Evolutionary conservation across 306 rosid species (phyloP), one percentile per base, ranked within the genome.

Genomic region (Sicyos edulis): DNA sequence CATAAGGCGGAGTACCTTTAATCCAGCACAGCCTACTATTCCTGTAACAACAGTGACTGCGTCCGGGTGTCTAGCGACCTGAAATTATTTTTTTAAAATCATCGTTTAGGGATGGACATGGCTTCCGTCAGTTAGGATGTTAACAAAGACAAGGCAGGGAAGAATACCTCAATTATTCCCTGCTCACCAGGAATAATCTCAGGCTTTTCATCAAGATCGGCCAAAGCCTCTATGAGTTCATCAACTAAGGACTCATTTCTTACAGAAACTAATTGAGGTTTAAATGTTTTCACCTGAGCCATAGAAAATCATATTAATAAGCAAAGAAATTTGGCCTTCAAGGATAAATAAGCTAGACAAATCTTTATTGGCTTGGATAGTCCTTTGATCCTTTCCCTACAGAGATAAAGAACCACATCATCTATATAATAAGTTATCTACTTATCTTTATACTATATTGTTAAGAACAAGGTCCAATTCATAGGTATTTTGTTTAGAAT

Each of bases 1-100:
- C 24, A 47, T 34, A 40, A 71, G 11, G 10, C 29, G 13, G 73
- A 75, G 76, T 86, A 93, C 99, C 99, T 87, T 87, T 22, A 93
- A 76, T 79, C 99, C 99, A 66, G 99, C 99, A 82, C 99, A 93
- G 40, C 99, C 99, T 67, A 93, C 99, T 54, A 93, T 93, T 80
- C 97, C 99, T 4, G 97, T 91, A 74, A 93, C 97, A 52, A 91
- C 99, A 4, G 88, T 82, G 57, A 86, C 96, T 0, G 97, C 97
- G 75, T 93, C 99, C 16, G 99, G 96, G 86, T 93, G 97, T 60
- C 99, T 89, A 44, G 99, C 97, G 76, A 91, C 99, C 99, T 93
- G 83, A 81, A 51, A 85, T n/a, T 32, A 37, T 16, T 15, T 10
- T 45, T 57, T 17, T 6, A 49, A 61, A 14, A 42, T n/a, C 26